Evolutionary conservation across 257 asterid species (phyloP).

Genomic region (Petunia axillaris): DNA sequence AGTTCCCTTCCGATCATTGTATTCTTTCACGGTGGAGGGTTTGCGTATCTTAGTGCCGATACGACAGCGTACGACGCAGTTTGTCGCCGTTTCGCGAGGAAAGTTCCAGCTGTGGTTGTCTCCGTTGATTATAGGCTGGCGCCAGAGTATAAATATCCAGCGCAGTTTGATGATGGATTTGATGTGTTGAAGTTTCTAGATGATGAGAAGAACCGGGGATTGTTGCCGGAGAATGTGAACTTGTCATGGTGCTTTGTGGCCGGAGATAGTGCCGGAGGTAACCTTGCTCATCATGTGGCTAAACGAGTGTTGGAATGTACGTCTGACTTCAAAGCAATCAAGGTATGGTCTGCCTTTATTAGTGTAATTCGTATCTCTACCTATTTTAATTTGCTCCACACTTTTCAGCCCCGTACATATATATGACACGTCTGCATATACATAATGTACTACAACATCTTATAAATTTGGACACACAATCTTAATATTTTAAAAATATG

Average conservation of each 20-base stretch:
- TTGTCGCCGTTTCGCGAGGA: slow-evolving; percentile 68
- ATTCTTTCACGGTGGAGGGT: slow-evolving; percentile 91
- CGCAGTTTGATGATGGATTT: slow-evolving; percentile 74
- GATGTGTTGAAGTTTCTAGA: slow-evolving; percentile 62
- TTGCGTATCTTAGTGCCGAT: slow-evolving; percentile 60
- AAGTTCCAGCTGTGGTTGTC: slow-evolving; percentile 54
- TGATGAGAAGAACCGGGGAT: slow-evolving; percentile 28
- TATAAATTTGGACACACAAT: no score
- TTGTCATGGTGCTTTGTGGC: slow-evolving; percentile 66
- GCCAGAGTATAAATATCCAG: slow-evolving; percentile 73
- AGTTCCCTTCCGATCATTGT: slow-evolving; percentile 66
- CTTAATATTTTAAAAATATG: no score
- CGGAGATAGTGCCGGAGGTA: slow-evolving; percentile 88
- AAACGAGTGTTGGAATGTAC: slow-evolving; percentile 42
- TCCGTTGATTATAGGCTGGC: slow-evolving; percentile 76
- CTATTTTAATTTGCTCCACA: neutral
- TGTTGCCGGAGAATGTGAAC: slow-evolving; percentile 66
- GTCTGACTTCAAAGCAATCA: slow-evolving; percentile 43
- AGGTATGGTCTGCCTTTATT: slow-evolving; percentile 33
- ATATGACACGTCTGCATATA: neutral
- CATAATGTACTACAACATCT: no score
- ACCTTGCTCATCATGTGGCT: slow-evolving; percentile 73
- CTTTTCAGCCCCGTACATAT: neutral
- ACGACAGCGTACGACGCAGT: slow-evolving; percentile 58
- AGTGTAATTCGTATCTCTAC: no score